Conservation (phyloP, 148 eudicot species). For the Vaccinium corymbosum region DNA sequence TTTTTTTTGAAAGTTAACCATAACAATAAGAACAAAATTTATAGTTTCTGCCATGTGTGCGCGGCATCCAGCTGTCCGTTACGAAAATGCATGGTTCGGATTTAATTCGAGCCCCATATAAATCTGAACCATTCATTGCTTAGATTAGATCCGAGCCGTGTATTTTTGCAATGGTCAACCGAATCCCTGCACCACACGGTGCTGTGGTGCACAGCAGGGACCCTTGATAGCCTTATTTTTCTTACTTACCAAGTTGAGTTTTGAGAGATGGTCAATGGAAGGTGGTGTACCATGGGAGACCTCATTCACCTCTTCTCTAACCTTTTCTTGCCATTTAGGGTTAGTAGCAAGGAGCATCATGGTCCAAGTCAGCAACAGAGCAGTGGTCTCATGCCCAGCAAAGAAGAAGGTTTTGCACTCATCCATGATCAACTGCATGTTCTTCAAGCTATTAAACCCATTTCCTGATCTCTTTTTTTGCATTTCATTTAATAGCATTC, state of each 20-base stretch:
- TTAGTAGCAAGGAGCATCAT: slow-evolving; percentile 77
- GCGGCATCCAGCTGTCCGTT: no score
- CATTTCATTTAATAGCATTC: slow-evolving; percentile 74
- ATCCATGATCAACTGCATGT: slow-evolving; percentile 79
- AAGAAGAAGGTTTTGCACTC: slow-evolving; percentile 90
- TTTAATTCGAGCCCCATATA: no score
- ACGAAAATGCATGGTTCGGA: no score
- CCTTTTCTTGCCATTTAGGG: slow-evolving; percentile 69
- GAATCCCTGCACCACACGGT: no score
- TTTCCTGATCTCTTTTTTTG: slow-evolving; percentile 35
- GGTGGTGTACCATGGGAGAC: slow-evolving; percentile 58
- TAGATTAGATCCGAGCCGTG: no score
- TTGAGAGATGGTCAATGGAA: slow-evolving; percentile 58
- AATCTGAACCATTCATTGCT: no score
- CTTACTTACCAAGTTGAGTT: slow-evolving; percentile 66
- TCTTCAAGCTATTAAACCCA: slow-evolving; percentile 34
- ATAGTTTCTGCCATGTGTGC: no score
- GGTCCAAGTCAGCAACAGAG: slow-evolving; percentile 84
- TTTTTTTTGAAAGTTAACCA: no score
- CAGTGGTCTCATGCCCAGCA: slow-evolving; percentile 83
- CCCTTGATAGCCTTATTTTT: no score
- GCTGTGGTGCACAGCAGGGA: no score
- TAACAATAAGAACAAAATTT: no score
- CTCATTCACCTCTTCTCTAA: slow-evolving; percentile 48
- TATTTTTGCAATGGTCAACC: no score